Base-by-base conservation (phyloP, 805 yeast species). In the Cyberlindnera euphorbiae region DNA sequence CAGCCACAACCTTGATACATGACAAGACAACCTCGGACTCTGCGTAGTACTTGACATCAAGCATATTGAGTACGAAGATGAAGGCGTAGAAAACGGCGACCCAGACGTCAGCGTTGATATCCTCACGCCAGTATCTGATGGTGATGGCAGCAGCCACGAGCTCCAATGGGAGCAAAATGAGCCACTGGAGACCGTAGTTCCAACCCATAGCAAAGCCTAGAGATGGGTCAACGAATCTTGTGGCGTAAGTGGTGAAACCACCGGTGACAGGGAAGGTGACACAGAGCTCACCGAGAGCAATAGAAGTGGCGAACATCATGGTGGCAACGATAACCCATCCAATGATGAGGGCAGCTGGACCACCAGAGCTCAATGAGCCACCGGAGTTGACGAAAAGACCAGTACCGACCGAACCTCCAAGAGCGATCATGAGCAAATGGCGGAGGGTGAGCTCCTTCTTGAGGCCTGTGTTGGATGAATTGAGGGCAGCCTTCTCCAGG, bases 371-470 rank as follows among this genome's bases (percentile, higher is more conserved):
- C 36, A 80, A 60, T 1, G 82, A 74, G 35, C 67, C 60, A 41
- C 84, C 85, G 8, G 82, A 69, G 38, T 82, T 82, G 34, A 79
- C 73, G 42, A 80, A 78, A 39, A 79, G 60, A 54, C 87, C 85
- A 21, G 85, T 77, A 57, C 88, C 86, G 45, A 80, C 77, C 42
- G 79, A 71, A 49, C 85, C 84, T 43, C 84, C 87, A 36, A 80
- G 69, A 26, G 86, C 80, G 61, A 84, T 84, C 86, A 82, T 79
- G 42, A 80, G 78, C 47, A 84, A 60, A 56, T 84, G 90, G 53
- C 89, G 69, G 7, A 66, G 38, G 1, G 44, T 33, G n/a, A 52
- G 40, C 15, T 47, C 42, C 33, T 49, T 47, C 30, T 52, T 50
- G 66, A 63, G 38, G 48, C 59, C 23, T 6, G 73, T 60, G 8